Conservation (phyloP, 208 protist species). For the Entamoeba dispar region DNA sequence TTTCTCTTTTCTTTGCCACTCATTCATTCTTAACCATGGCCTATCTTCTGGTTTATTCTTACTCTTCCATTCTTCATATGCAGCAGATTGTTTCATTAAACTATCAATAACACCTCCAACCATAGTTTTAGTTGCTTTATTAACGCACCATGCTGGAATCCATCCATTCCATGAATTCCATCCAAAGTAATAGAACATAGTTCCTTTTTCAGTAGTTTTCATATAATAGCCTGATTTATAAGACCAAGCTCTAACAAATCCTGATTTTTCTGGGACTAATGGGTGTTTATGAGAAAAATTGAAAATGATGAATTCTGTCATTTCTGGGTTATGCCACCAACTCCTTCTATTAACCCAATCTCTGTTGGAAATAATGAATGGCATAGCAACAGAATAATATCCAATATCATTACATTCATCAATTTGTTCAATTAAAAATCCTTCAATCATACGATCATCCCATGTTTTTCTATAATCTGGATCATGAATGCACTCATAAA, state of each 20-base stretch:
- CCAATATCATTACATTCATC: neutral
- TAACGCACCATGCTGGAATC: neutral
- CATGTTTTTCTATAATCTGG: neutral
- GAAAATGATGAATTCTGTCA: neutral
- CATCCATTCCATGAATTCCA: neutral
- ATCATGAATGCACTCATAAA: neutral
- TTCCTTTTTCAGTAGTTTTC: neutral
- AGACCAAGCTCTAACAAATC: neutral
- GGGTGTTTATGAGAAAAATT: neutral
- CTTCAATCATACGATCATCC: neutral
- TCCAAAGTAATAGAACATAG: neutral
- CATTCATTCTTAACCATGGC: neutral
- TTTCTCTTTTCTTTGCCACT: neutral
- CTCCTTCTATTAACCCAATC: neutral
- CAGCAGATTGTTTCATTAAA: neutral
- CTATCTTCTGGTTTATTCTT: neutral
- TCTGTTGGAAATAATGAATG: neutral
- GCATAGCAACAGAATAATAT: neutral
- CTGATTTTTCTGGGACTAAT: neutral
- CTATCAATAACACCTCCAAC: neutral
- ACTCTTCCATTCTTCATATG: neutral
- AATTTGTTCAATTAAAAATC: neutral
- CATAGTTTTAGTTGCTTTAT: neutral
- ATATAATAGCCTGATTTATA: neutral
- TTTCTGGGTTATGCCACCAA: neutral